phyloP scores from a whole-genome alignment of 495 filamentous ascomycete species.

The Penicillium alfredii region DNA sequence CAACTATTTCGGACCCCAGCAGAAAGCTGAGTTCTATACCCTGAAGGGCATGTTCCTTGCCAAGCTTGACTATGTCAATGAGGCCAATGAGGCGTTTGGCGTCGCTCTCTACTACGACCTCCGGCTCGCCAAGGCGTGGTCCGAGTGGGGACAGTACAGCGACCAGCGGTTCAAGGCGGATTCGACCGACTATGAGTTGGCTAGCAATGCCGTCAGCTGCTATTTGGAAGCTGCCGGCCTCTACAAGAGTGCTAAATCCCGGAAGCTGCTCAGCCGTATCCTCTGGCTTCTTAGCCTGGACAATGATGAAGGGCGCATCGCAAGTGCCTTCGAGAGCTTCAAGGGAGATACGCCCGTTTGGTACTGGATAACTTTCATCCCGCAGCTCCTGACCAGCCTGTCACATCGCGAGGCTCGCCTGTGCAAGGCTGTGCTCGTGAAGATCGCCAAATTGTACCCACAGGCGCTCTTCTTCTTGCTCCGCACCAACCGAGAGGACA shows the following conservation, averaged over 20 bases:
- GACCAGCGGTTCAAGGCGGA: slow-evolving; percentile 91
- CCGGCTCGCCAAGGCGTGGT: slow-evolving; percentile 94
- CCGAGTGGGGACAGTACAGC: slow-evolving; percentile 98
- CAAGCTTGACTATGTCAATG: slow-evolving; percentile 79
- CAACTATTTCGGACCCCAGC: slow-evolving; percentile 90
- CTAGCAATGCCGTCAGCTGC: slow-evolving; percentile 87
- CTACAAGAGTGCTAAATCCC: slow-evolving; percentile 94
- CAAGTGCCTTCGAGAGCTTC: slow-evolving; percentile 79
- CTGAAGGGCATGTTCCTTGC: slow-evolving; percentile 99
- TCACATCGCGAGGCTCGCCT: slow-evolving; percentile 86
- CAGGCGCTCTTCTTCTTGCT: slow-evolving; percentile 94
- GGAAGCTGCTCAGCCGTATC: slow-evolving; percentile 90
- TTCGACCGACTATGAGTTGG: slow-evolving; percentile 67
- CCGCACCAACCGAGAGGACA: slow-evolving; percentile 90
- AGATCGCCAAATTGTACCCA: slow-evolving; percentile 91
- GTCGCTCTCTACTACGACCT: slow-evolving; percentile 93
- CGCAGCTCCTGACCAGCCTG: slow-evolving; percentile 84
- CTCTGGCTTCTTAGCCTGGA: slow-evolving; percentile 95
- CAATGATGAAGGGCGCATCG: slow-evolving; percentile 73
- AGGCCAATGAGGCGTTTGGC: slow-evolving; percentile 90
- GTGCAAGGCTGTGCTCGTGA: slow-evolving; percentile 73
- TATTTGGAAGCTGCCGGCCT: slow-evolving; percentile 94
- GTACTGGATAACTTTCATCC: slow-evolving; percentile 99
- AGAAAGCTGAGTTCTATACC: slow-evolving; percentile 98
- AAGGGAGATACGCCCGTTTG: slow-evolving; percentile 94